Percentiles rank a stretch among this genome's conserved stretches.
Conservation (phyloP, 2,329 filamentous ascomycete species). For the Ophiostoma pallidulum region DNA sequence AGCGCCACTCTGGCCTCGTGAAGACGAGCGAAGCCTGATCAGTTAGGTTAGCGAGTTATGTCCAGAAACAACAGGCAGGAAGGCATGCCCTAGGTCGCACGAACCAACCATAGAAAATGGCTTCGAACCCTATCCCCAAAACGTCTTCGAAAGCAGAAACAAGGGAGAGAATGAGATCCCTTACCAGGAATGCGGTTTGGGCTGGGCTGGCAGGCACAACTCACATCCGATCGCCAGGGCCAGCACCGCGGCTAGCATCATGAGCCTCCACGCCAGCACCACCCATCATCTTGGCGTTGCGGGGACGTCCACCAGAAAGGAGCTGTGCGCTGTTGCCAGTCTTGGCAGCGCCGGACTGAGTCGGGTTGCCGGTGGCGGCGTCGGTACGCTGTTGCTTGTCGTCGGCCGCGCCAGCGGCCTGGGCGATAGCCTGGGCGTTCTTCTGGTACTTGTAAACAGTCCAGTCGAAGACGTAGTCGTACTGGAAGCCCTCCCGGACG, state of each 20-base stretch:
- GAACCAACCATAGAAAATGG: background rate
- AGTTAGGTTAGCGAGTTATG: background rate
- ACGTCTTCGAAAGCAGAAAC: slow-evolving; percentile 43
- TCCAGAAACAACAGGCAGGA: background rate
- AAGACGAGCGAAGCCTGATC: slow-evolving; percentile 79
- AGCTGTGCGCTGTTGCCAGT: slow-evolving; percentile 55
- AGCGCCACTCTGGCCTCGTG: slow-evolving; percentile 44
- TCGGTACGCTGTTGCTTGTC: slow-evolving; percentile 67
- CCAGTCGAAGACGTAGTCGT: slow-evolving; percentile 99
- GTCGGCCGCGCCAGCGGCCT: slow-evolving; percentile 67
- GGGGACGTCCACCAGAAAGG: slow-evolving; percentile 66
- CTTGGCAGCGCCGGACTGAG: slow-evolving; percentile 34
- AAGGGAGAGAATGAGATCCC: slow-evolving; percentile 77
- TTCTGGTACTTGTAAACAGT: slow-evolving; percentile 99
- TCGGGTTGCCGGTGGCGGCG: slow-evolving; percentile 52
- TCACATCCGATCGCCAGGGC: slow-evolving; percentile 92
- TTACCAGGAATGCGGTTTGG: slow-evolving; percentile 63
- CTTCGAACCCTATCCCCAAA: slow-evolving; percentile 7
- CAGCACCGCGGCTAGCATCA: slow-evolving; percentile 65
- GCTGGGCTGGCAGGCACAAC: slow-evolving; percentile 54
- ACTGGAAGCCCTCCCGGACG: slow-evolving; percentile 97
- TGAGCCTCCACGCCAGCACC: slow-evolving; percentile 55
- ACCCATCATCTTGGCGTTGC: slow-evolving; percentile 74
- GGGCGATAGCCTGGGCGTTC: slow-evolving; percentile 90
- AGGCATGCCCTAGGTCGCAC: too few species aligned